Conservation (phyloP, 1,284 basidiomycete genomes). For the Marasmius fiardii region DNA sequence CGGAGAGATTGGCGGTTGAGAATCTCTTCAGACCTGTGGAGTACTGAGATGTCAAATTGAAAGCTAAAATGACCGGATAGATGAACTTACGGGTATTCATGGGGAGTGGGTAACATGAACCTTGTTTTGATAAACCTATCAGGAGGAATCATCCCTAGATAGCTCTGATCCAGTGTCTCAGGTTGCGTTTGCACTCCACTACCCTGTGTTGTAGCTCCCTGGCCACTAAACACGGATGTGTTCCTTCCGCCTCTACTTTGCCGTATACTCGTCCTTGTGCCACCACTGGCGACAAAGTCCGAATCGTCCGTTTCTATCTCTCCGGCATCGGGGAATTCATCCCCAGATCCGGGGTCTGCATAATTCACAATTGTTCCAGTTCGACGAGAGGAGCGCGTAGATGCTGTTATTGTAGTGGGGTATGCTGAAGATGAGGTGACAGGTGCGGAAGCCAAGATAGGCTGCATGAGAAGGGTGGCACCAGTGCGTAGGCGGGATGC, state of each 20-base stretch:
- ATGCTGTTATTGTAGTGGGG: conserved; percentile 33
- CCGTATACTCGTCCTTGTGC: conserved; percentile 35
- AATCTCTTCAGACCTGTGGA: conserved; percentile 58
- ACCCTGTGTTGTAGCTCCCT: conserved; percentile 15
- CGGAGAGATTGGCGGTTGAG: conserved; percentile 63
- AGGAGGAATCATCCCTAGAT: conserved; percentile 85
- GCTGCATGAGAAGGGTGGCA: conserved; percentile 87
- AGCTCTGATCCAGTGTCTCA: conserved; percentile 69
- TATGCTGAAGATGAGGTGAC: conserved; percentile 13
- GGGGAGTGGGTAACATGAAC: conserved; percentile 52
- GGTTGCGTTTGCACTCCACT: conserved; percentile 36
- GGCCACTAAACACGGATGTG: not conserved
- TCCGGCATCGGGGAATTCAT: conserved; percentile 76
- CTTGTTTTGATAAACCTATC: conserved; percentile 71
- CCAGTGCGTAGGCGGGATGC: conserved; percentile 92
- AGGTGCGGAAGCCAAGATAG: conserved; percentile 49
- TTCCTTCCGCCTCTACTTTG: conserved; percentile 22
- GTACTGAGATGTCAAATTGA: conserved; percentile 1
- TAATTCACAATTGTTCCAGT: conserved; percentile 80
- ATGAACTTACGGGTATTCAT: conserved; percentile 62
- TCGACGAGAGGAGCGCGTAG: conserved; percentile 44
- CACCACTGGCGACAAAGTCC: conserved; percentile 47
- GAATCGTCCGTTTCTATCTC: conserved; percentile 76
- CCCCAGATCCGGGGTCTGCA: conserved; percentile 81
- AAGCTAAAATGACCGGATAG: not conserved